Base-by-base conservation (phyloP, 2,329 filamentous ascomycete genomes). In the Nigrospora sphaerica region DNA sequence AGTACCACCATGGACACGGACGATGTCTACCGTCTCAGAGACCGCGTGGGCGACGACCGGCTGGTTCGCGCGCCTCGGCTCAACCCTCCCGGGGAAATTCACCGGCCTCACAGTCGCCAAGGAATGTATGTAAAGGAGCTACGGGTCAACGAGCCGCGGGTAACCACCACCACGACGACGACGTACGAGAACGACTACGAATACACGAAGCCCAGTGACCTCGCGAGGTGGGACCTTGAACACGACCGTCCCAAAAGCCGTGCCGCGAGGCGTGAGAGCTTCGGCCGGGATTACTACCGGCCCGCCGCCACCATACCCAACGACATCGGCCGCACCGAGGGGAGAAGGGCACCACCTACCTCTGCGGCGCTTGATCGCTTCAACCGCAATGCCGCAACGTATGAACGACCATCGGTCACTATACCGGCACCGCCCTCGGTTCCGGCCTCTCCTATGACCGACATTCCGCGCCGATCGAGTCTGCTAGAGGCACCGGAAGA, bases 321-420 rank as follows among this genome's bases (percentile, higher is more conserved):
- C 19, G 76, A 79, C 46, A 51, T 71, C 17, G 62, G 59, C 44
- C 72, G 71, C 28, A 74, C 71, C 49, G 69, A 68, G 43, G 53
- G 60, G n/a, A 61, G 64, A 34, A 55, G 49, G 32, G 73, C 76
- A 0, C 85, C 85, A 2, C 83, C 83, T 5, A 79, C 82, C 6
- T 86, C 81, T 3, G 73, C 84, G 54, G 85, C 83, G 0, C 80
- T 89, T 52, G 85, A 88, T 55, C 86, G 80, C 64, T 78, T 87
- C 52, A 78, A 78, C 54, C 69, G 76, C 47, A 60, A 58, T 3
- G 58, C 64, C 3, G 60, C 40, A 55, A 62, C 14, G 62, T 64
- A 78, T 50, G 74, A 77, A 19, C 61, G 71, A 28, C 65, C 74
- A 6, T 64, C 65, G 0, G 62, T 66, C 38, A 71, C 73, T 43